phyloP scores from a whole-genome alignment of 2,329 filamentous ascomycete species.

The Teratosphaeria pseudoeucalypti region DNA sequence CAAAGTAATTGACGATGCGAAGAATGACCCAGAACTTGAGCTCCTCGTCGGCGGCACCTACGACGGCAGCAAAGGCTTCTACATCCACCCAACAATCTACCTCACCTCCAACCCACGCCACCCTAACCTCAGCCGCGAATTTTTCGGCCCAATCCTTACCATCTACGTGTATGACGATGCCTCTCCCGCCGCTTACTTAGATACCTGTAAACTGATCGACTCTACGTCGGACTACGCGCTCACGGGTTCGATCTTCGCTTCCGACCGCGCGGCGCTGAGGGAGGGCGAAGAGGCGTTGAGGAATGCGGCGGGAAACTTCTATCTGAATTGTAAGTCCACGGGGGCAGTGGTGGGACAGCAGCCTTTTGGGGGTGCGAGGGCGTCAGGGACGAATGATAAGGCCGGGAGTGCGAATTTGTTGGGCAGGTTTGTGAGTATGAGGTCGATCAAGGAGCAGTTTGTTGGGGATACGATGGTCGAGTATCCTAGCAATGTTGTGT shows the following conservation, averaged over 20 bases:
- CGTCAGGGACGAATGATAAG: constrained; percentile 49
- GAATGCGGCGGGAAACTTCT: constrained; percentile 72
- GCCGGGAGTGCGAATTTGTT: constrained; percentile 44
- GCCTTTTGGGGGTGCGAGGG: constrained; percentile 42
- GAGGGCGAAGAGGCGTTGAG: constrained; percentile 61
- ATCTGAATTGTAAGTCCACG: constrained; percentile 71
- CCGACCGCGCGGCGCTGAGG: constrained; percentile 55
- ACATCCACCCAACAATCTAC: constrained; percentile 76
- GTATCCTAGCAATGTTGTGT: constrained; percentile 41
- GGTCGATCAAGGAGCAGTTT: constrained; percentile 48
- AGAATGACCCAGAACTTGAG: constrained; percentile 60
- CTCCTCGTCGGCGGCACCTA: constrained; percentile 67
- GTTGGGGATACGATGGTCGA: constrained; percentile 36
- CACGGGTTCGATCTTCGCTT: constrained; percentile 66
- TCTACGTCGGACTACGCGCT: constrained; percentile 65
- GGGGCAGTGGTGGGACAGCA: constrained; percentile 35
- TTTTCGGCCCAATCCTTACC: constrained; percentile 70
- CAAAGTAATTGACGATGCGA: constrained; percentile 68
- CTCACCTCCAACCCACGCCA: constrained; percentile 62
- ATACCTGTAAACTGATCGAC: constrained; percentile 56
- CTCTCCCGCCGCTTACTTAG: constrained; percentile 41
- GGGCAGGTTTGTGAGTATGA: constrained; percentile 45
- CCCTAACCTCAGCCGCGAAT: constrained; percentile 63
- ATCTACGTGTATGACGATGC: constrained; percentile 68
- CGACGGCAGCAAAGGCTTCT: constrained; percentile 70